Base-by-base conservation (phyloP, 2,329 filamentous ascomycete genomes). In the Paecilomyces sp. region DNA sequence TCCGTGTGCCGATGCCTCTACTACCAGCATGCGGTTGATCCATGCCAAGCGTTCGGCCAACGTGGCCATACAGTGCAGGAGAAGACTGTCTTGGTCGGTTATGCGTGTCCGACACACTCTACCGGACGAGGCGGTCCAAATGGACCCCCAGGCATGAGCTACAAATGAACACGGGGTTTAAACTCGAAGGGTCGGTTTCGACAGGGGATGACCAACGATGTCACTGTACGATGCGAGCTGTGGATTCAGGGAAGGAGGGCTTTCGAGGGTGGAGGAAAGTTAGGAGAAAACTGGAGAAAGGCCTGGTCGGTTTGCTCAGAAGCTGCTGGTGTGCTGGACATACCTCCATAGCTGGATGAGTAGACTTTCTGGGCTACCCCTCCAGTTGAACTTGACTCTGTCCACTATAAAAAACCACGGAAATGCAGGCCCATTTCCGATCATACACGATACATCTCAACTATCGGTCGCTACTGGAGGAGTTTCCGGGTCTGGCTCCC, bases 1-100 rank as follows among this genome's bases (percentile, higher is more conserved):
- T 87, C 91, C 58, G 90, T 88, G 59, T 96, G 92, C 82, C 85
- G 87, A 64, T 96, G 92, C 77, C 82, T 93, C 67, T 95, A 96
- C 81, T 91, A 93, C 80, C 83, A 88, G 70, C 92, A 96, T 74
- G 87, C 90, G 55, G 83, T 96, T 67, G 92, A 96, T 70, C 88
- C 89, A 62, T 96, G 92, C 72, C 81, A 86, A 55, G 81, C 85
- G 36, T 91, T 91, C 72, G 89, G 88, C 62, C 86, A 88, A 61
- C 84, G 85, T 56, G 88, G 88, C 54, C 92, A 96, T 70, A 68
- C 69, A 54, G 79, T 92, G 60, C 85, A 91, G 65, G 87, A 90
- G 69, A 88, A 88, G 72, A 89, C 85, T 6, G 89, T 96, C 57
- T 80, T 90, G 22, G 91, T 96, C 25, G 92, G 92, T 57, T 94